These are phyloP conservation scores for Pleurotus giganteus DNA, from an alignment of 768 basidiomycete species.

Conservation along the genomic window DNA sequence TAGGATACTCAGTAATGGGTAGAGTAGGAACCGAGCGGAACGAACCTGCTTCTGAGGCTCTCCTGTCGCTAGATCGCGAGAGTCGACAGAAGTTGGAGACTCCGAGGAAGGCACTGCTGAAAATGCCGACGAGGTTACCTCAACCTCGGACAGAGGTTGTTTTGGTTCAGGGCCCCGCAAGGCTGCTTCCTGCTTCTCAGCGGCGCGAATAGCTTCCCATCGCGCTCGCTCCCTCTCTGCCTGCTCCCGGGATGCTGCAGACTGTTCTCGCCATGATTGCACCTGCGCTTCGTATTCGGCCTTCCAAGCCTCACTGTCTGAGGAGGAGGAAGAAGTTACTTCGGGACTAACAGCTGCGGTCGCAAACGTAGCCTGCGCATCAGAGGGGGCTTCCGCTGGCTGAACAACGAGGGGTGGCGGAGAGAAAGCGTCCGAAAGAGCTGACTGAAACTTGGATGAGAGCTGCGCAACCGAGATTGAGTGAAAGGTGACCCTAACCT, in stretches of 20 bases:
- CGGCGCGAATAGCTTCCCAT: conserved; percentile 67
- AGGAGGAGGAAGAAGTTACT: conserved; percentile 16
- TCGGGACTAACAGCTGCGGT: conserved; percentile 6
- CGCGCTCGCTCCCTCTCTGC: conserved; percentile 70
- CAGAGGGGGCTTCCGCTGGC: neutral
- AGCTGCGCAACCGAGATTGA: neutral
- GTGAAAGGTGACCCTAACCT: neutral
- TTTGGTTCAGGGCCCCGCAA: conserved; percentile 21
- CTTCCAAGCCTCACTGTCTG: conserved; percentile 55
- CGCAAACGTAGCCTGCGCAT: neutral
- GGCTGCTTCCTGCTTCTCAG: conserved; percentile 44
- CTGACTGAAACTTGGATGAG: neutral
- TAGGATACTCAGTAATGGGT: neutral
- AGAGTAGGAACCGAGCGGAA: neutral
- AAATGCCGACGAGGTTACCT: neutral
- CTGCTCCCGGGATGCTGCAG: conserved; percentile 69
- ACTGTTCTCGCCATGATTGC: conserved; percentile 67
- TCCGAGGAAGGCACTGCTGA: conserved; percentile 15
- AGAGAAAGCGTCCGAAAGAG: conserved; percentile 7
- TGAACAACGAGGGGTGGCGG: neutral
- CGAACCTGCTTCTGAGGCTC: conserved; percentile 33
- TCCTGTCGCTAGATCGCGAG: conserved; percentile 36
- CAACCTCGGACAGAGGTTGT: conserved; percentile 11
- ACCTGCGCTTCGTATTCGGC: conserved; percentile 67
- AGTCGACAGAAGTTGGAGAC: conserved; percentile 38